Percentiles rank a stretch among this genome's conserved stretches.
Conservation (phyloP, 176 grass and related monocot species). For the Eremochloa ophiuroides region DNA sequence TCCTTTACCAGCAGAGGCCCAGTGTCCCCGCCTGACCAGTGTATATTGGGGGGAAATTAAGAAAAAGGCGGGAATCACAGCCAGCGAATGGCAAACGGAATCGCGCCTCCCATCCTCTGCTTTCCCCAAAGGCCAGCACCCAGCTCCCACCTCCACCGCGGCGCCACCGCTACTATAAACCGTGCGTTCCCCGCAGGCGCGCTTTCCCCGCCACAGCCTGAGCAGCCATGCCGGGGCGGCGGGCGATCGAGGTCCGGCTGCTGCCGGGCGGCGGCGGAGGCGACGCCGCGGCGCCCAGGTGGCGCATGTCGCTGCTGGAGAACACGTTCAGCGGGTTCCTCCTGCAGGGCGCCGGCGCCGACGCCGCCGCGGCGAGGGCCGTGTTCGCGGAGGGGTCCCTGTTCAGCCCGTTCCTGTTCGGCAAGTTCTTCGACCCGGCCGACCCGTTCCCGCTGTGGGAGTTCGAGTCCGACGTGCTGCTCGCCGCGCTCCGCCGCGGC, state of each 20-base stretch:
- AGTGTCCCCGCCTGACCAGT: not conserved
- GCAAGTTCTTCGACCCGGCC: conserved; percentile 95
- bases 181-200: not conserved
- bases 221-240: conserved; percentile 54
- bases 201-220: not conserved
- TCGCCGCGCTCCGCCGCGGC: conserved; percentile 41
- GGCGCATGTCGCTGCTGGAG: conserved; percentile 75
- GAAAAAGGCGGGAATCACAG: conserved; percentile 37
- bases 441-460: conserved; percentile 97
- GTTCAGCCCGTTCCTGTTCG: conserved; percentile 79
- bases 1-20: not conserved
- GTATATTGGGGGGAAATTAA: not conserved
- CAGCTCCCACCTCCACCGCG: conserved; percentile 26
- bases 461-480: conserved; percentile 66
- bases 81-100: conserved; percentile 33
- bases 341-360: conserved; percentile 22
- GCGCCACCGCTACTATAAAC: conserved; percentile 11
- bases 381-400: conserved; percentile 80
- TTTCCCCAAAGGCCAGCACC: conserved; percentile 36
- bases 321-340: conserved; percentile 58
- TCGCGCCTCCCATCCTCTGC: conserved; percentile 46
- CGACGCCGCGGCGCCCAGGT: conserved; percentile 37
- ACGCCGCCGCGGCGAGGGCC: conserved; percentile 32
- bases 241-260: conserved; percentile 64
- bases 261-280: not conserved